A percentile compares a stretch with the other conserved stretches of the same genome.
Evolutionary conservation across 2,329 filamentous ascomycete species (phyloP).

Genomic region (Chaetomium strumarium): DNA sequence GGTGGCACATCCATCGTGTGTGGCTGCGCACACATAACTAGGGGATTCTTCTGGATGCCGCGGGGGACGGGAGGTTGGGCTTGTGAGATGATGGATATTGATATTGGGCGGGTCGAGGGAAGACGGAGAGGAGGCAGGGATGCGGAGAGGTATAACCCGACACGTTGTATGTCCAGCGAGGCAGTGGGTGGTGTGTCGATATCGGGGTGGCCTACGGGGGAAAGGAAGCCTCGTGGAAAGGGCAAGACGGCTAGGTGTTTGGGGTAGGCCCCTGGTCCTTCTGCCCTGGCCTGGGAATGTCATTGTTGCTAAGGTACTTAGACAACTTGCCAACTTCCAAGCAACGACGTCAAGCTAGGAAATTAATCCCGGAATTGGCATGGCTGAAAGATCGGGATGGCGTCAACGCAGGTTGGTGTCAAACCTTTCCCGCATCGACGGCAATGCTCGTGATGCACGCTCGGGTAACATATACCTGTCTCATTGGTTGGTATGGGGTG

Average conservation of each 20-base stretch:
- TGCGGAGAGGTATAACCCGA: too few relatives aligned
- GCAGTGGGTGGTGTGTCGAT: conserved; percentile 63
- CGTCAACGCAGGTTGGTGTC: background rate
- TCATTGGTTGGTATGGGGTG: background rate
- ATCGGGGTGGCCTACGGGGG: conserved; percentile 50
- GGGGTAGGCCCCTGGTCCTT: background rate
- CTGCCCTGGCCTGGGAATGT: too few relatives aligned
- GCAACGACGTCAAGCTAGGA: too few relatives aligned
- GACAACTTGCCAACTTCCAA: too few relatives aligned
- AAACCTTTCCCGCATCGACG: background rate
- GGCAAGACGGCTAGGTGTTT: conserved; percentile 38
- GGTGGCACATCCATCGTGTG: too few relatives aligned
- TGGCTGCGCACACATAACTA: too few relatives aligned
- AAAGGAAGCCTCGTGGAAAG: conserved; percentile 48
- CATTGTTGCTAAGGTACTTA: too few relatives aligned
- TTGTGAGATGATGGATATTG: too few relatives aligned
- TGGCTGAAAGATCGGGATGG: background rate
- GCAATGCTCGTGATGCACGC: background rate
- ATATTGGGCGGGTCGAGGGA: conserved; percentile 58
- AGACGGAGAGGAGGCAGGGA: conserved; percentile 62
- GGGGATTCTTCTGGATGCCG: too few relatives aligned
- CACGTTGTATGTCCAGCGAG: conserved; percentile 47
- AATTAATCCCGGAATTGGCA: too few relatives aligned
- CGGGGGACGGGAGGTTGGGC: too few relatives aligned
- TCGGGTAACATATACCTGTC: background rate